Base-by-base conservation (phyloP, 257 asterid species). In the Capsicum pubescens region DNA sequence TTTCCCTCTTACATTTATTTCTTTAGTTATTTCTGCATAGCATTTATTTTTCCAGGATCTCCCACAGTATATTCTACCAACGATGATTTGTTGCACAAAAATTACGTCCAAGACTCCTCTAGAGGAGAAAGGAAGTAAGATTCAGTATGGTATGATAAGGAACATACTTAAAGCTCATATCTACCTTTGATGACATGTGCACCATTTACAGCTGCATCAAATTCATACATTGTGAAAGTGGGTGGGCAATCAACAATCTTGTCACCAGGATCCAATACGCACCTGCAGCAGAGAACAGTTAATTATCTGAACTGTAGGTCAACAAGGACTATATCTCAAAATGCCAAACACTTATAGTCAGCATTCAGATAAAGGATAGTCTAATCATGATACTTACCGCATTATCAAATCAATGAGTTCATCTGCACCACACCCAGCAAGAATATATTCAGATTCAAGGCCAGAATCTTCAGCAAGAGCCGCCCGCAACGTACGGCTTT, bases 201-300 rank as follows among this genome's bases (percentile, higher is more conserved):
- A 59, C 92, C 98, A 90, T 96, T 96, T 84, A 96, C 98, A 87
- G 94, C 94, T 80, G 99, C 99, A 89, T 96, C 99, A 91, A 96
- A 96, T 89, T 96, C 99, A 70, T 96, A 96, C 99, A 94, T 96
- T 3, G 98, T 92, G 87, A 96, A 96, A 54, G 99, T 96, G 82
- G 98, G 99, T 48, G 99, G 99, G 87, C 98, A 94, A 90, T 96
- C 99, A 87, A 96, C 88, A 86, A 94, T 96, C 87, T 92, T 94
- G 83, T 96, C 99, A 84, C 97, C 97, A 11, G 98, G 98, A 83
- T 94, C 99, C 82, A 94, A 89, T 82, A 96, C 94, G 68, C 98
- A 96, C 86, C 99, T 94, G 93, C 86, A 88, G 69, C 56, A 52
- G 48, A 76, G 81, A 52, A 76, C 81, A 52, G 26, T 54, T 76